Conservation (phyloP, 2,329 filamentous ascomycete genomes). For the Dothideomycetes sp. region DNA sequence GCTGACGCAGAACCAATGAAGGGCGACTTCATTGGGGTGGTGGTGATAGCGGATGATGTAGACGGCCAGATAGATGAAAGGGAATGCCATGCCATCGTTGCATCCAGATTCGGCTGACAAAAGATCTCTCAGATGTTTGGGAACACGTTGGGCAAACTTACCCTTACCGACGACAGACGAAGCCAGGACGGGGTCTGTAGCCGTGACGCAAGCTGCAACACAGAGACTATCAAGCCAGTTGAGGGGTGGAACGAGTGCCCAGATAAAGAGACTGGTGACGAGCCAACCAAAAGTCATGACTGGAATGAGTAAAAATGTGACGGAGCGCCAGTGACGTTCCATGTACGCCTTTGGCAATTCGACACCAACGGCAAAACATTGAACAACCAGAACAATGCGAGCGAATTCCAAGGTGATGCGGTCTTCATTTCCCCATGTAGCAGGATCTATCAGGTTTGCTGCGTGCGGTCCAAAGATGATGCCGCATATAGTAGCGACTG, state of each 20-base stretch:
- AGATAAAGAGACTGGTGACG: conserved; percentile 84
- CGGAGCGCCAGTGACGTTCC: conserved; percentile 95
- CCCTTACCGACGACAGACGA: conserved; percentile 98
- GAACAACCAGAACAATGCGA: conserved; percentile 78
- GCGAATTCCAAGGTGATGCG: conserved; percentile 84
- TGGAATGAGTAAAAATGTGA: conserved; percentile 75
- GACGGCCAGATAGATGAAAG: conserved; percentile 86
- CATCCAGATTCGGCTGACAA: conserved; percentile 95
- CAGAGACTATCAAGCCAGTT: conserved; percentile 85
- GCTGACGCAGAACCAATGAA: conserved; percentile 82
- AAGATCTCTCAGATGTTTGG: conserved; percentile 91
- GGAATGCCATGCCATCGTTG: conserved; percentile 99
- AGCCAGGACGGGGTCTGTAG: conserved; percentile 91
- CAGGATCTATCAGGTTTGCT: conserved; percentile 68
- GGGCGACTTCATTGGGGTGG: conserved; percentile 58
- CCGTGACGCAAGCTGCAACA: conserved; percentile 86
- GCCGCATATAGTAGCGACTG: conserved; percentile 78
- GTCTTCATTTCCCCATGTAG: conserved; percentile 72
- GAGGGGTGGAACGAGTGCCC: conserved; percentile 70
- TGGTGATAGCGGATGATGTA: conserved; percentile 80
- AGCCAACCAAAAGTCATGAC: conserved; percentile 98
- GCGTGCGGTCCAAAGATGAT: conserved; percentile 84
- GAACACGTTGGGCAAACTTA: conserved; percentile 95
- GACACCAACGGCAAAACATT: conserved; percentile 86
- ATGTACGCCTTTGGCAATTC: conserved; percentile 91